phyloP scores from a whole-genome alignment of 192 early-diverging fungal species.

The Cetraspora pellucida region DNA sequence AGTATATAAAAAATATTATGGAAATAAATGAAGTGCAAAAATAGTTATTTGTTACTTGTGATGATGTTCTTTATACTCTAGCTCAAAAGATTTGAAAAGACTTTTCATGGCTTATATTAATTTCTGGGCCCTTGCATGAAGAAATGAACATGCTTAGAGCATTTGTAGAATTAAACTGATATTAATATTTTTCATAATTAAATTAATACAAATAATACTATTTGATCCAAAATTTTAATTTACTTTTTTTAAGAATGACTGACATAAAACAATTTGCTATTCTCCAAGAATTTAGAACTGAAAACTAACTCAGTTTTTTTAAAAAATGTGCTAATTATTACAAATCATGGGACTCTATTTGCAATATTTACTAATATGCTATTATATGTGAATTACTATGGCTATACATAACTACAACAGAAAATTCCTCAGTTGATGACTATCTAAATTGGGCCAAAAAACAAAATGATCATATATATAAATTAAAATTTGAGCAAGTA shows the following conservation, averaged over 20 bases:
- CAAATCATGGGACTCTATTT: conserved; percentile 19
- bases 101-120: not conserved
- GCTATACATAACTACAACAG: not conserved
- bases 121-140: not conserved
- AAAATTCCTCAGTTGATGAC: not conserved
- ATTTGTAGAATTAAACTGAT: conserved; percentile 11
- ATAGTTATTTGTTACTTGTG: not conserved
- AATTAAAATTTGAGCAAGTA: conserved; percentile 25
- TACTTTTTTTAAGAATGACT: not conserved
- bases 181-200: not conserved
- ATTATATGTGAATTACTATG: not conserved
- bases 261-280: conserved; percentile 6
- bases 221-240: not conserved
- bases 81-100: not conserved
- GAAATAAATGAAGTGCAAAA: not conserved
- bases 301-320: not conserved
- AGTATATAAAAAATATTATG: not conserved
- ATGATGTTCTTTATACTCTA: conserved; percentile 10
- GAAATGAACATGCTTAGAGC: conserved; percentile 10
- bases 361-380: conserved; percentile 8
- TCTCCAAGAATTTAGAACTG: not conserved
- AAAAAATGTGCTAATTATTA: conserved; percentile 7
- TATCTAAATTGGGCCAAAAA: not conserved
- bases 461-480: not conserved
- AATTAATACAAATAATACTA: not conserved